Evolutionary conservation across 805 yeast genomes (phyloP), one percentile per base, ranked within the genome.

Genomic region (Wickerhamomyces strasburgensis): DNA sequence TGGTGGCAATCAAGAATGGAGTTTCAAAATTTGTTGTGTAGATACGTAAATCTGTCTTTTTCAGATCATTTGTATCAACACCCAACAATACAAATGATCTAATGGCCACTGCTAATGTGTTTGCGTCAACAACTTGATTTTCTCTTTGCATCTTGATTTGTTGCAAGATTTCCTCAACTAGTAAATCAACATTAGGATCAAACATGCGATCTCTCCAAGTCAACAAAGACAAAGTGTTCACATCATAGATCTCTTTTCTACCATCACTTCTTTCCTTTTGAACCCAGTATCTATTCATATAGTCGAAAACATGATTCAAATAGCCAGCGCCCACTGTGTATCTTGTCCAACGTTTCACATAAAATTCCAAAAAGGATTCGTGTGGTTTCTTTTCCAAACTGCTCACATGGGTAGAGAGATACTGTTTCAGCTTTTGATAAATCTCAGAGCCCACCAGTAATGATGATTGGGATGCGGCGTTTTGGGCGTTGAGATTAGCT

Each of bases 231-330:
- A 93, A 68, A 5, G 96, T 87, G 57, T 88, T 81, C 16, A 94
- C 94, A 60, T 93, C 98, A 60, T 79, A 87, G 31, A 93, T 80
- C 53, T 86, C 88, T 46, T 88, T 73, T 52, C 86, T 77, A 14
- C 97, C 97, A 57, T 90, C 97, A 29, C 87, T 83, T 54, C 98
- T 74, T 61, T 90, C 98, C 55, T 94, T 89, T 50, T 84, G 84
- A 30, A 94, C 96, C 98, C 98, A 93, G 62, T 90, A 93, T 44
- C 98, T 75, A 61, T 93, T 93, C 75, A 93, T 79, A 61, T 93
- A 93, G 58, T 90, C 96, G 54, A 93, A 85, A 5, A 94, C 89
- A 57, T 94, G 93, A 59, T 87, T 88, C 58, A 93, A 64, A 60
- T 86, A 84, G 13, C 88, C 84, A 2, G 98, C 95, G 19, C 98